A percentile compares a stretch with the other conserved stretches of the same genome.
Conservation (phyloP, 2,329 filamentous ascomycete genomes). For the Pezicula carpinea region DNA sequence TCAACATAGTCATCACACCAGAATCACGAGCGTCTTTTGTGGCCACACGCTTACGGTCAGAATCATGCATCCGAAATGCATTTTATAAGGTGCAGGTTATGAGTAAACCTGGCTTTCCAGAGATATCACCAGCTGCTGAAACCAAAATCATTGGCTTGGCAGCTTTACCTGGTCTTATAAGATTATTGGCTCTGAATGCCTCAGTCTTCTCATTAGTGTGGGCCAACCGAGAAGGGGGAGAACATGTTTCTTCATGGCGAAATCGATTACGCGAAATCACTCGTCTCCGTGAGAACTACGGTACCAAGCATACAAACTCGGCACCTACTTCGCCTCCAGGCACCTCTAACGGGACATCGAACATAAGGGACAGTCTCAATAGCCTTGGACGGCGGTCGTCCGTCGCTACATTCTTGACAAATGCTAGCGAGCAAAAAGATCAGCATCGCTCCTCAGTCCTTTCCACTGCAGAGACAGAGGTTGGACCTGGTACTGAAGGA, state of each 20-base stretch:
- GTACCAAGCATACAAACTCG: conserved; percentile 35
- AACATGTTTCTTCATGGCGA: conserved; percentile 86
- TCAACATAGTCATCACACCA: conserved; percentile 93
- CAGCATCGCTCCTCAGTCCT: conserved; percentile 53
- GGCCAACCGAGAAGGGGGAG: conserved; percentile 69
- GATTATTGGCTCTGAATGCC: conserved; percentile 85
- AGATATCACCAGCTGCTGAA: conserved; percentile 84
- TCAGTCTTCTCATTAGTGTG: conserved; percentile 93
- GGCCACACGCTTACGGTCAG: conserved; percentile 48
- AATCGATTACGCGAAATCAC: conserved; percentile 82
- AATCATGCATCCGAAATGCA: conserved; percentile 31
- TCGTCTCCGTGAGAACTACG: conserved; percentile 67
- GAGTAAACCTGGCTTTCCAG: conserved; percentile 82
- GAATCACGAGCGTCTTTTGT: conserved; percentile 75
- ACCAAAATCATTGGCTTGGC: conserved; percentile 83
- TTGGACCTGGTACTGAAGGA: conserved; percentile 24
- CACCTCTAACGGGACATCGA: conserved; percentile 26
- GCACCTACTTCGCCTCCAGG: conserved; percentile 26
- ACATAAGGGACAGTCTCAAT: conserved; percentile 56
- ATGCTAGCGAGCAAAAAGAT: conserved; percentile 49
- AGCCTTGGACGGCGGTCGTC: conserved; percentile 55
- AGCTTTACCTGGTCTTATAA: conserved; percentile 79
- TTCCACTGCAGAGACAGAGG: conserved; percentile 52
- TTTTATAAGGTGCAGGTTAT: conserved; percentile 91
- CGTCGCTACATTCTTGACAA: conserved; percentile 60